phyloP scores from a whole-genome alignment of 2,329 filamentous ascomycete species.

The Periconia digitata region DNA sequence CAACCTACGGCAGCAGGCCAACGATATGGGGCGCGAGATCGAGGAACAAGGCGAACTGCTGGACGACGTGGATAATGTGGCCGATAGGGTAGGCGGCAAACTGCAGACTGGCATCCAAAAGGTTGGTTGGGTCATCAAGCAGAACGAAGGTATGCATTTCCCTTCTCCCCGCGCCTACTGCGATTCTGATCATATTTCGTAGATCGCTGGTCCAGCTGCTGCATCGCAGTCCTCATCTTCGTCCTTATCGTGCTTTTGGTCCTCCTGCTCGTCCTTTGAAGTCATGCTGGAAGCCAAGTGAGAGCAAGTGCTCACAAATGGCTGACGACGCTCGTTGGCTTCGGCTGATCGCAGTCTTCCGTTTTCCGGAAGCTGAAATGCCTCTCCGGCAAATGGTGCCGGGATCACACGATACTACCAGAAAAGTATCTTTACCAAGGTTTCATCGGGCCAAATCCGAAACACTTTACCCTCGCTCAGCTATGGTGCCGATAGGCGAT shows the following conservation, averaged over 20 bases:
- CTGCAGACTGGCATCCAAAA: slow-evolving; percentile 84
- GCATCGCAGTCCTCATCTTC: slow-evolving; percentile 84
- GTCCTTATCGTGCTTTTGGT: slow-evolving; percentile 85
- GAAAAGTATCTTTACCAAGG: not conserved
- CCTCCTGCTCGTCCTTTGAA: slow-evolving; percentile 68
- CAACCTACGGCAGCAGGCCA: slow-evolving; percentile 84
- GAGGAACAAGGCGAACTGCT: slow-evolving; percentile 93
- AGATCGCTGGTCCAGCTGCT: slow-evolving; percentile 80
- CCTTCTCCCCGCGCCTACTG: not conserved
- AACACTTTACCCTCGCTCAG: not conserved
- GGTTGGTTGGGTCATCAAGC: slow-evolving; percentile 78
- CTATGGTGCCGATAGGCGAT: not conserved
- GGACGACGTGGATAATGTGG: slow-evolving; percentile 78
- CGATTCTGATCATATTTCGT: slow-evolving; percentile 5
- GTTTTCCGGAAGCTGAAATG: not conserved
- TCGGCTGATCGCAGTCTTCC: slow-evolving; percentile 5
- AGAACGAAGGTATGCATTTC: slow-evolving; percentile 74
- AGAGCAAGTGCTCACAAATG: not conserved
- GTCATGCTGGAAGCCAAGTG: not conserved
- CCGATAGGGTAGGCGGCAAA: slow-evolving; percentile 84
- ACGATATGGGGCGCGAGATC: slow-evolving; percentile 93
- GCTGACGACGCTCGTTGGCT: too few species aligned
- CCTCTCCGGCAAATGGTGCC: not conserved
- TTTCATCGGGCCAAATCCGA: not conserved
- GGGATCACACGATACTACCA: not conserved